Base-by-base conservation (phyloP, 108 stramenopile species). In the Licmophora abbreviata region DNA sequence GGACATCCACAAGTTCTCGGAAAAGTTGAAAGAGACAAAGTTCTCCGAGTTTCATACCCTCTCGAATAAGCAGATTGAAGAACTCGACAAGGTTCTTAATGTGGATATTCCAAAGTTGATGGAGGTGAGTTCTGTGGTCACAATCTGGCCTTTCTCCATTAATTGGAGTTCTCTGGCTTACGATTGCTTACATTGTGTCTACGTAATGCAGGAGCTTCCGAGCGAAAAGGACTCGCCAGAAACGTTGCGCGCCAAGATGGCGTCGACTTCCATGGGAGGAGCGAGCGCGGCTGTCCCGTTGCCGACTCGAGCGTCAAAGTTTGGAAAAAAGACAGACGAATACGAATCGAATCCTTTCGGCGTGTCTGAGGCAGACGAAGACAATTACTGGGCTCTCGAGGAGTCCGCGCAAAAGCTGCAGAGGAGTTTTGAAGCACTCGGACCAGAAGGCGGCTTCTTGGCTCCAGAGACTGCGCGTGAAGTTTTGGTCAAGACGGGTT, bases 201-300 rank as follows among this genome's bases (percentile, higher is more conserved):
- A n/a, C n/a, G n/a, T n/a, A n/a, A n/a, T n/a, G n/a, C 77, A 83
- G 51, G 66, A 76, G 37, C 56, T 92, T 10, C 90, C 90, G 10
- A 85, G 80, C 53, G 90, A 92, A 61, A 79, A 70, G 49, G 90
- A 92, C 61, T 61, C 78, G 29, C 85, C 85, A 1, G 90, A 87
- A 51, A 84, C 79, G 1, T 56, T 92, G 15, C 73, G 68, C 3
- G 73, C 69, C 31, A 91, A 91, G 49, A 70, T 84, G 71, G 74
- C 58, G 3, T 29, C 27, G 17, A 53, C 42, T 9, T 34, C 35
- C 5, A 50, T 38, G 1, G 12, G 22, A 10, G 25, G 15, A n/a
- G 61, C 20, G 9, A 22, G 23, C 20, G 24, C 5, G 8, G 32
- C 49, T 18, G 66, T 83, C 26, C 88, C 88, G 18, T 46, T 92